Base-by-base conservation (phyloP, 2,329 filamentous ascomycete genomes). In the Colletotrichum liaoningense region DNA sequence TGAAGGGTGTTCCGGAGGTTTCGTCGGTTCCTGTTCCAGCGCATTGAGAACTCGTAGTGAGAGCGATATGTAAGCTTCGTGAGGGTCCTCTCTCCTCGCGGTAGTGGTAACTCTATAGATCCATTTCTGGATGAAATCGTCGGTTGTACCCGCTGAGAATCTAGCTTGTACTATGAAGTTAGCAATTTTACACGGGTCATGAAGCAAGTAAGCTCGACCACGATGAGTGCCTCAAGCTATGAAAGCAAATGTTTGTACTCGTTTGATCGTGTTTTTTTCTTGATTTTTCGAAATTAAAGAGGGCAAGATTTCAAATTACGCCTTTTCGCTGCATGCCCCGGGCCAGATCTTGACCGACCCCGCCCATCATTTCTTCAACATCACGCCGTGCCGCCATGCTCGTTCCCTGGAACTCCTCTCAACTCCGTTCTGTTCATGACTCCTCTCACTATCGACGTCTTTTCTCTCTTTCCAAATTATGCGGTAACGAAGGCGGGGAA, bases 401-500 rank as follows among this genome's bases (percentile, higher is more conserved):
- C 54, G 26, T 16, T 16, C 54, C 54, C 16, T 19, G 14, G 35
- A 11, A 59, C 24, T 49, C 70, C 46, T 46, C 59, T 8, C 67
- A 24, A 56, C 46, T 19, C 59, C 24, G 0, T 7, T 12, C 22
- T 24, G 24, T 8, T 16, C 2, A 52, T 57, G 60, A 66, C 49
- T 57, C 35, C 28, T 12, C 14, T 38, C 1, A 30, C 38, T 30
- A 5, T 30, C 38, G 12, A 7, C 14, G 12, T 30, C 2, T 22
- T 9, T 16, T 24, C 7, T 16, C 33, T 68, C n/a, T 35, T 35
- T 24, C 26, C 8, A 24, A 33, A 46, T 14, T 63, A 73, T 71
- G 71, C 72, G 63, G 69, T 76, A 77, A 80, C 78, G 76, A 85
- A 88, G 65, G 76, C 83, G 22, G 91, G 91, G 84, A 95, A 95